Evolutionary conservation across 371 early-diverging fungal species (phyloP), one percentile per base, ranked within the genome.

Genomic region (Phascolomyces articulosus): DNA sequence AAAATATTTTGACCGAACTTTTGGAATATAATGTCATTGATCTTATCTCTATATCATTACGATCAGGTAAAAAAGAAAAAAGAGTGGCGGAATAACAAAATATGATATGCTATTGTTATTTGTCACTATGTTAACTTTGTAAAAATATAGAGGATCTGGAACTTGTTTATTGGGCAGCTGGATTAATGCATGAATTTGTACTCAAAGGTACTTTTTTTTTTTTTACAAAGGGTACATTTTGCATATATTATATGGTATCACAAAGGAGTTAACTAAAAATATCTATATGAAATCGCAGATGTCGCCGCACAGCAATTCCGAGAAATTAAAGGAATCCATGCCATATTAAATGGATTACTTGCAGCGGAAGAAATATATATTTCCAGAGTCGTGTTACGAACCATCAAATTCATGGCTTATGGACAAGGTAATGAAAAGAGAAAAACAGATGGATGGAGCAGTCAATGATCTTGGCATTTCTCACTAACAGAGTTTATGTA

Each of bases 151-250:
- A 93, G 31, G 94, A 94, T 74, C 77, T 83, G 31, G 93, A 92
- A 60, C 78, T 94, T 4, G 90, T 89, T n/a, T 91, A 89, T 47
- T 94, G 94, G 93, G 87, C 93, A 3, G 79, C 91, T 0, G 91
- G 91, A 48, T 65, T 94, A 2, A 85, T 93, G 80, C 93, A 93
- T 70, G 94, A 94, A 67, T 93, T 87, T 77, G 91, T 87, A 0
- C 67, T 87, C 28, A 90, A 88, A 79, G 89, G 85, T 85, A 47
- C n/a, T n/a, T n/a, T n/a, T n/a, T n/a, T n/a, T n/a, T n/a, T n/a
- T n/a, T n/a, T n/a, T n/a, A n/a, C n/a, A n/a, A n/a, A n/a, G n/a
- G n/a, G n/a, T n/a, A n/a, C n/a, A n/a, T n/a, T n/a, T n/a, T n/a
- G n/a, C n/a, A n/a, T n/a, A n/a, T n/a, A n/a, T n/a, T n/a, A 28